A percentile compares a stretch with the other conserved stretches of the same genome.
phyloP scores from a whole-genome alignment of 163 green algal genomes.

The Chlamydomonas reinhardtii region DNA sequence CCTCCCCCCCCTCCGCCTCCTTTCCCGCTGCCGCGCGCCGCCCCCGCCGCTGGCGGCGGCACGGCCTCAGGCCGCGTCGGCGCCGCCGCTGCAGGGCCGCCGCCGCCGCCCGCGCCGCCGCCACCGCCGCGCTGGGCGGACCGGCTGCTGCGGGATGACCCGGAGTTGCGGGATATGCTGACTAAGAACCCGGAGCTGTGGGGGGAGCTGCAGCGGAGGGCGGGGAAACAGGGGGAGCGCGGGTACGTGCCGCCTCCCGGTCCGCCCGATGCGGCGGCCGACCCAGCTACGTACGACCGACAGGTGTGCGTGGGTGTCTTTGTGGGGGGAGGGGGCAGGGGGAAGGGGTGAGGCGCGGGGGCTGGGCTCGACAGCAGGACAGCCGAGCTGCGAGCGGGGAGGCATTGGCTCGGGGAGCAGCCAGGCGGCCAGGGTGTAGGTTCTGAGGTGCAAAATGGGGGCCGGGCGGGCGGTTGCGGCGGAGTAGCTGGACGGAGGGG shows the following conservation, averaged over 20 bases:
- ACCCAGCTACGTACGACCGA: conserved; percentile 19
- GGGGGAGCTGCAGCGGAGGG: conserved; percentile 37
- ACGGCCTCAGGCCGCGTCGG: not conserved
- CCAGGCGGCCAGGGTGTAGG: no score
- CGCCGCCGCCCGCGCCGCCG: conserved; percentile 22
- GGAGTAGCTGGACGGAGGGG: no score
- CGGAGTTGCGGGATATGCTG: conserved; percentile 8
- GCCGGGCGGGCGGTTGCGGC: no score
- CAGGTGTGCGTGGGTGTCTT: not conserved
- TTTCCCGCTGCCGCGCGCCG: not conserved
- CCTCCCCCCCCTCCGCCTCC: not conserved
- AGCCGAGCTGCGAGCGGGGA: no score
- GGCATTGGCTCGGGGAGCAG: no score
- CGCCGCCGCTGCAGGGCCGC: not conserved
- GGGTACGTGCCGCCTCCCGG: conserved; percentile 11
- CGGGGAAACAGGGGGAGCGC: not conserved
- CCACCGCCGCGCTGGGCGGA: not conserved
- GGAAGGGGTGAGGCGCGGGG: no score
- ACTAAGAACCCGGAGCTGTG: conserved; percentile 28
- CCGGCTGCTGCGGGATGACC: not conserved
- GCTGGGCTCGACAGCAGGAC: no score
- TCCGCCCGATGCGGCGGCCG: not conserved
- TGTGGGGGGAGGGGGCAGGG: no score
- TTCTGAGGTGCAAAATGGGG: no score
- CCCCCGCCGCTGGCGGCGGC: not conserved